phyloP scores from a whole-genome alignment of 768 basidiomycete genomes.

The Suillus sp. region DNA sequence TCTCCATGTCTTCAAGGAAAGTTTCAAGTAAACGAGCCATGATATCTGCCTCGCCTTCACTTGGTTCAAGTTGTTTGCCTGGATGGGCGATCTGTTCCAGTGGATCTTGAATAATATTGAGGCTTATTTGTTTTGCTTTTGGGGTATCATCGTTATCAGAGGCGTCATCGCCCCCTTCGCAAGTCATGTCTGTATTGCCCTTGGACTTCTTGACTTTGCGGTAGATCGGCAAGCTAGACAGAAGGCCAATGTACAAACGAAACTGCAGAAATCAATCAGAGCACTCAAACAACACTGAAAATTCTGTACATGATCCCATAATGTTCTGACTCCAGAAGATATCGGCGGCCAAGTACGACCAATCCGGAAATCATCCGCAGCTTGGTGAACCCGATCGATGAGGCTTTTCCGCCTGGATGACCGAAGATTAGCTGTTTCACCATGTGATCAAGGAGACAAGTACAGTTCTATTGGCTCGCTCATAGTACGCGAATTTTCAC shows the following conservation, averaged over 20 bases:
- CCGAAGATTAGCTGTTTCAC: not conserved
- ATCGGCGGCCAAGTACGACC: conserved; percentile 36
- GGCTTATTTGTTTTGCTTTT: conserved; percentile 22
- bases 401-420: conserved; percentile 16
- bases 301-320: conserved; percentile 34
- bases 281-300: not conserved
- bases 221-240: conserved; percentile 34
- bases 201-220: conserved; percentile 31
- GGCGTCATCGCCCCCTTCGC: conserved; percentile 30
- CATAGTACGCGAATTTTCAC: conserved; percentile 24
- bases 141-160: conserved; percentile 32
- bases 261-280: conserved; percentile 25
- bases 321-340: conserved; percentile 26
- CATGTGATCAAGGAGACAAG: conserved; percentile 22
- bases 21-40: conserved; percentile 35
- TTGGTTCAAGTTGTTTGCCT: conserved; percentile 32
- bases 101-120: conserved; percentile 29
- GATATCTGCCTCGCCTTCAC: conserved; percentile 14
- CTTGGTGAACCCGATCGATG: conserved; percentile 28
- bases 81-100: conserved; percentile 32
- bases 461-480: conserved; percentile 32
- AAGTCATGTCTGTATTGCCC: conserved; percentile 29
- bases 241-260: conserved; percentile 33
- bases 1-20: conserved; percentile 66
- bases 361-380: conserved; percentile 34